Conservation (phyloP, 805 yeast species). For the Cyberlindnera xylosilytica region DNA sequence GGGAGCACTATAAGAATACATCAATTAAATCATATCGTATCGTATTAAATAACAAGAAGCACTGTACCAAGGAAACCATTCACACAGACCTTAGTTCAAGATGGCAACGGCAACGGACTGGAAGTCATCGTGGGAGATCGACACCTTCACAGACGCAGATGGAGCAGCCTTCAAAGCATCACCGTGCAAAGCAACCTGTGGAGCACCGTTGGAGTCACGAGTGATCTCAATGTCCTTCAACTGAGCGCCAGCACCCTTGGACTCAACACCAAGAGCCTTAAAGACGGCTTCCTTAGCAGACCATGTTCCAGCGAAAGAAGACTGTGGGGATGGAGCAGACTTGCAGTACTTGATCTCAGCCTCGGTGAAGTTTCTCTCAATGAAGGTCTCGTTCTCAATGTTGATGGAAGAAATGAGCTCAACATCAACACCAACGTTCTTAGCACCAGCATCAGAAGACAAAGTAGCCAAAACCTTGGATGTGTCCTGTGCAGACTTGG, state of each 20-base stretch:
- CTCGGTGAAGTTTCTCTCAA: constrained; percentile 87
- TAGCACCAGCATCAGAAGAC: constrained; percentile 43
- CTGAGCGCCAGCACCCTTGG: constrained; percentile 94
- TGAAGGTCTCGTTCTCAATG: constrained; percentile 83
- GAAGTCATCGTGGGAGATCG: constrained; percentile 94
- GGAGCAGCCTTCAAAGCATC: constrained; percentile 73
- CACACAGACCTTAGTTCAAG: constrained; percentile 25
- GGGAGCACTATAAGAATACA: no score
- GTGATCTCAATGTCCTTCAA: constrained; percentile 86
- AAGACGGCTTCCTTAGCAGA: constrained; percentile 99
- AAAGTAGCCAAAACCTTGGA: constrained; percentile 58
- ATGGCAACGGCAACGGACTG: constrained; percentile 98
- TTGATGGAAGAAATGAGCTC: constrained; percentile 82
- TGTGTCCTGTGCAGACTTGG: constrained; percentile 51
- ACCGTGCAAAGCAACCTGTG: constrained; percentile 74
- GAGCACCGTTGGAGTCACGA: constrained; percentile 66
- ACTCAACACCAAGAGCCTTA: constrained; percentile 86
- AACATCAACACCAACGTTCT: constrained; percentile 94
- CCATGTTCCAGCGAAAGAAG: constrained; percentile 98
- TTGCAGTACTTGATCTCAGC: constrained; percentile 77
- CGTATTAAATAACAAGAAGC: no score
- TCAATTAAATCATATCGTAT: not conserved
- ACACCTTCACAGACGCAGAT: constrained; percentile 71
- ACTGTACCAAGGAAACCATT: no score
- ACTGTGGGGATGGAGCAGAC: constrained; percentile 70